phyloP scores from a whole-genome alignment of 495 filamentous ascomycete species.

The Penicillium canariense region DNA sequence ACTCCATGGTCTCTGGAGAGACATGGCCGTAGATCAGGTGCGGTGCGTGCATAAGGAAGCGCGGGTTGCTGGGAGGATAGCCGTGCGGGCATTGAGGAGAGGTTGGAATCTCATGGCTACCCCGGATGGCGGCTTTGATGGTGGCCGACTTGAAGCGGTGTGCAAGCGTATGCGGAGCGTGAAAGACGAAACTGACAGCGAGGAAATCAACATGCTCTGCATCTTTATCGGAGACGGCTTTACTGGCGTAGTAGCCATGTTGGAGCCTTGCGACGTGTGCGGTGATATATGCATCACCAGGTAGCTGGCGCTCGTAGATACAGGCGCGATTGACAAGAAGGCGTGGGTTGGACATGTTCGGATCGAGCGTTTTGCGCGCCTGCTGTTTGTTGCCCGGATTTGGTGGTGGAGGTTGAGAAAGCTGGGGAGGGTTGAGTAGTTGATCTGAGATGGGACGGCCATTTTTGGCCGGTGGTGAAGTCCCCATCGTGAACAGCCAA shows the following conservation, averaged over 20 bases:
- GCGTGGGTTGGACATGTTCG: slow-evolving; percentile 43
- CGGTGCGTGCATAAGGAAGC: slow-evolving; percentile 52
- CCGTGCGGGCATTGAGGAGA: slow-evolving; percentile 5
- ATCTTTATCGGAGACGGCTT: slow-evolving; percentile 38
- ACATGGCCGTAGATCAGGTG: slow-evolving; percentile 53
- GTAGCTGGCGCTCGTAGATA: slow-evolving; percentile 51
- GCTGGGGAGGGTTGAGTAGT: not conserved
- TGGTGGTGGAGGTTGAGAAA: slow-evolving; percentile 2
- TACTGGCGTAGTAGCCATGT: slow-evolving; percentile 47
- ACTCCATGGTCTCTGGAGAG: slow-evolving; percentile 50
- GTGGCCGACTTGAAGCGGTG: slow-evolving; percentile 51
- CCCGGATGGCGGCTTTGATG: slow-evolving; percentile 39
- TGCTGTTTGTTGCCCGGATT: not conserved
- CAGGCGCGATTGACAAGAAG: slow-evolving; percentile 45
- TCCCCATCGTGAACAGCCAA: slow-evolving; percentile 12
- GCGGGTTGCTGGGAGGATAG: slow-evolving; percentile 28
- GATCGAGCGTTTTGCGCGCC: slow-evolving; percentile 22
- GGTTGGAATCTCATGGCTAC: slow-evolving; percentile 9
- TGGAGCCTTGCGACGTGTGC: slow-evolving; percentile 52
- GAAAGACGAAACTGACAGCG: slow-evolving; percentile 50
- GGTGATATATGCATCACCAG: slow-evolving; percentile 50
- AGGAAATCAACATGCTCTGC: slow-evolving; percentile 51
- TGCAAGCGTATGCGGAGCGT: slow-evolving; percentile 36
- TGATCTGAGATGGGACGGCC: not conserved
- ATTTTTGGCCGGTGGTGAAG: slow-evolving; percentile 1